These are phyloP conservation scores for Pythium rhizo-oryzae DNA, from an alignment of 352 stramenopile species.

Conservation along the genomic window DNA sequence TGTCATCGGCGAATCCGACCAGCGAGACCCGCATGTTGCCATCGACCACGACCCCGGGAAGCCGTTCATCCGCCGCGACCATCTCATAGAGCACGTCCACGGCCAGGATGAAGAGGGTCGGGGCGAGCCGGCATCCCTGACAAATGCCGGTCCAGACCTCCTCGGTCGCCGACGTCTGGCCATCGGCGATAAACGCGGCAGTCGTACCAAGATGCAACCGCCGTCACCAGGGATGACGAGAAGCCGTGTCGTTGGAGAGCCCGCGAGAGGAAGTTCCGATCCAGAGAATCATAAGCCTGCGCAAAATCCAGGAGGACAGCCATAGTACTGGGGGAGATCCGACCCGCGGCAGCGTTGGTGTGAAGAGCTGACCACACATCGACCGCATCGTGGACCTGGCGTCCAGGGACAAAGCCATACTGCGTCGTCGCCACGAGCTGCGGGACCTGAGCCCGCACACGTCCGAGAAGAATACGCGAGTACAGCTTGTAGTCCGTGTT, in stretches of 20 bases:
- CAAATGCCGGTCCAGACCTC: conserved; percentile 5
- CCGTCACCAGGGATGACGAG: neutral
- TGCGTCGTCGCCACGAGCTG: neutral
- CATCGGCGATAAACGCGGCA: conserved; percentile 2
- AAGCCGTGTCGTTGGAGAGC: neutral
- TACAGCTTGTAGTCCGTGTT: neutral
- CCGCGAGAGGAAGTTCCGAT: neutral
- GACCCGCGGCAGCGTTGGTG: neutral
- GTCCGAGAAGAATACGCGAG: neutral
- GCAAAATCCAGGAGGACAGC: conserved; percentile 18
- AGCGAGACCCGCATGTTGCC: neutral
- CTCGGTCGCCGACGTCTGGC: neutral
- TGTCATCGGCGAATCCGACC: conserved; percentile 10
- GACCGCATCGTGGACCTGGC: conserved; percentile 12
- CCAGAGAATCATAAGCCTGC: conserved; percentile 18
- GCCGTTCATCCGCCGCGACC: neutral
- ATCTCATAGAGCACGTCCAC: conserved; percentile 14
- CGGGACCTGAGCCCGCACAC: neutral
- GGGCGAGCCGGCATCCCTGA: conserved; percentile 15
- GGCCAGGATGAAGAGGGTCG: conserved; percentile 14
- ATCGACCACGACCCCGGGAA: neutral
- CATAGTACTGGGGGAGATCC: neutral
- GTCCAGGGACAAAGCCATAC: conserved; percentile 23
- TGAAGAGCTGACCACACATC: conserved; percentile 17
- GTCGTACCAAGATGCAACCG: conserved; percentile 15